Percentiles rank a stretch among this genome's conserved stretches.
These are phyloP conservation scores for Hericium erinaceus DNA, from an alignment of 768 basidiomycete species.

Conservation along the genomic window DNA sequence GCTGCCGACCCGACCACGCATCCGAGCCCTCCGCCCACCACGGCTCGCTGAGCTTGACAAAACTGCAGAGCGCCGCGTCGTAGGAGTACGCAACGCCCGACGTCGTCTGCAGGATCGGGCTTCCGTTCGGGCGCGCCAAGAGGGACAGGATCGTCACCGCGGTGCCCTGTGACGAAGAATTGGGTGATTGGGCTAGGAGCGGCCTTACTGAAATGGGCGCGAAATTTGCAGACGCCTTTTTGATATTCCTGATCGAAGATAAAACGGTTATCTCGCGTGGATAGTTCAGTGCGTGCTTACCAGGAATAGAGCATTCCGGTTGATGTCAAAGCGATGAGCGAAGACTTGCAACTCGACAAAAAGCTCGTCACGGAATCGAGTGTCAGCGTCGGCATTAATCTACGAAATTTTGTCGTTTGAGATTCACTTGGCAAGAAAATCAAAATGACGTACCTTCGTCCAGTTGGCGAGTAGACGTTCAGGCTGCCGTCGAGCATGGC, in stretches of 20 bases:
- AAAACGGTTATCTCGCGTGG: too few species aligned
- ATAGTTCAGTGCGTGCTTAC: constrained; percentile 30
- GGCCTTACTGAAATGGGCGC: constrained; percentile 53
- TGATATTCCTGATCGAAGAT: constrained; percentile 52
- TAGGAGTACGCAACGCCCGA: constrained; percentile 76
- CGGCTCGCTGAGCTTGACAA: constrained; percentile 66
- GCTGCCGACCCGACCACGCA: constrained; percentile 68
- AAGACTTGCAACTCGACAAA: constrained; percentile 54
- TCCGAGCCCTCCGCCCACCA: constrained; percentile 87
- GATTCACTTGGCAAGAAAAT: not conserved
- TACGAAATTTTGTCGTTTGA: constrained; percentile 19
- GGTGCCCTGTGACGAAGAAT: constrained; percentile 17
- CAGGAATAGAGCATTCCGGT: constrained; percentile 68
- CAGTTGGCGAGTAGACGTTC: constrained; percentile 77
- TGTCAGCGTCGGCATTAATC: constrained; percentile 67
- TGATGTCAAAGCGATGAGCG: constrained; percentile 65
- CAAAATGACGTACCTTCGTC: constrained; percentile 53
- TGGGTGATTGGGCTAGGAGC: constrained; percentile 47
- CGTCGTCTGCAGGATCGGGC: constrained; percentile 67
- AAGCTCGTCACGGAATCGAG: constrained; percentile 65
- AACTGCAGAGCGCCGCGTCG: constrained; percentile 54
- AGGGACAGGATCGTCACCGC: constrained; percentile 49
- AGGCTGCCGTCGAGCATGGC: constrained; percentile 73
- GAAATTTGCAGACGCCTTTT: constrained; percentile 55
- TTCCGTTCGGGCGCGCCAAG: constrained; percentile 68